These are phyloP conservation scores for Podospora pseudopauciseta DNA, from an alignment of 495 filamentous ascomycete species.

Conservation along the genomic window DNA sequence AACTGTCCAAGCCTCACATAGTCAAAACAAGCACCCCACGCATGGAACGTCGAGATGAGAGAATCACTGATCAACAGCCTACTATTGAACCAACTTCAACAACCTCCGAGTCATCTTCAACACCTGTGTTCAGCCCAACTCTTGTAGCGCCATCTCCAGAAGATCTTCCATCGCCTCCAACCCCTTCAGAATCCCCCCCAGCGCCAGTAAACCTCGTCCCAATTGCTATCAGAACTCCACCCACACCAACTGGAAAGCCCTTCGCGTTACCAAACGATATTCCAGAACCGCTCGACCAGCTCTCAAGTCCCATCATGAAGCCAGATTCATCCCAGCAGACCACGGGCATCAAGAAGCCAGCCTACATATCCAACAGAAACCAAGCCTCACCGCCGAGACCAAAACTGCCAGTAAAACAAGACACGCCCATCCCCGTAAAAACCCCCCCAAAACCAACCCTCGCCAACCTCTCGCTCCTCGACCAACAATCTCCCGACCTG, in stretches of 20 bases:
- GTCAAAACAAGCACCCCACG: background rate
- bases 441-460: background rate
- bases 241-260: background rate
- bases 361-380: background rate
- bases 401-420: background rate
- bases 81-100: background rate
- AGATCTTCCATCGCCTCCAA: background rate
- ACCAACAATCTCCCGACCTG: background rate
- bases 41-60: background rate
- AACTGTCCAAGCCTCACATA: background rate
- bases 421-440: background rate
- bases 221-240: background rate
- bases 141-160: background rate
- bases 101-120: background rate
- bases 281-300: background rate
- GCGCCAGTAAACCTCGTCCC: background rate
- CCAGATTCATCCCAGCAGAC: background rate
- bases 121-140: background rate
- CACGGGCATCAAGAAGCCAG: background rate
- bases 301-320: background rate
- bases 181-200: background rate
- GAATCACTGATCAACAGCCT: background rate
- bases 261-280: background rate
- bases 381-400: background rate
- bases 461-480: background rate